phyloP scores from a whole-genome alignment of 1,139 yeast species.

The Pichia sp. region DNA sequence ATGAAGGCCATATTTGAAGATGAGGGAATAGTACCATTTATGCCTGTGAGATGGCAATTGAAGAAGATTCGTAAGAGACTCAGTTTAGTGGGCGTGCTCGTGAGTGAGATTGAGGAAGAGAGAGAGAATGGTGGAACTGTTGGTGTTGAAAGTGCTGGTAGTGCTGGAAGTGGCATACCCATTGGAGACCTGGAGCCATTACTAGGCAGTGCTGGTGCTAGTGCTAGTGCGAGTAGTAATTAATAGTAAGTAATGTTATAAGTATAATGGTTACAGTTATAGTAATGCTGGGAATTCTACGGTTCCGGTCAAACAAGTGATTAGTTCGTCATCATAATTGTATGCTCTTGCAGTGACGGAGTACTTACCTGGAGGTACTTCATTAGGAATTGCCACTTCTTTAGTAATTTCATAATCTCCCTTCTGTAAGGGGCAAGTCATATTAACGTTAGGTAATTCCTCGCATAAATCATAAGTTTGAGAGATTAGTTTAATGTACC shows the following conservation, averaged over 20 bases:
- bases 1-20: slow-evolving; percentile 53
- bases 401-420: slow-evolving; percentile 65
- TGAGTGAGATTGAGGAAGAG: slow-evolving; percentile 16
- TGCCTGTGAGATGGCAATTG: slow-evolving; percentile 57
- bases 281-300: slow-evolving; percentile 47
- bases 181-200: too few species aligned
- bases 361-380: slow-evolving; percentile 94
- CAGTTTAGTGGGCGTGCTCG: slow-evolving; percentile 17
- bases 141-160: too few species aligned
- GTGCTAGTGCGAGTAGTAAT: too few species aligned
- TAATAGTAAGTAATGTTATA: too few species aligned
- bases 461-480: slow-evolving; percentile 91
- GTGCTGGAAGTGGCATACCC: too few species aligned
- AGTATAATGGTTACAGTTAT: neutral
- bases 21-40: slow-evolving; percentile 49
- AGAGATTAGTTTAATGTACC: slow-evolving; percentile 78
- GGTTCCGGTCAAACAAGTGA: slow-evolving; percentile 80
- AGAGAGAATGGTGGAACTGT: too few species aligned
- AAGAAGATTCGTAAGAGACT: slow-evolving; percentile 46
- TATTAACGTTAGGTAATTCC: slow-evolving; percentile 71
- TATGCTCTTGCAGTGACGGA: slow-evolving; percentile 82
- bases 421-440: slow-evolving; percentile 67
- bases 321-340: slow-evolving; percentile 69
- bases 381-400: slow-evolving; percentile 77
- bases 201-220: too few species aligned